phyloP scores from a whole-genome alignment of 2,329 filamentous ascomycete genomes.

The Nannizzia gypsea region DNA sequence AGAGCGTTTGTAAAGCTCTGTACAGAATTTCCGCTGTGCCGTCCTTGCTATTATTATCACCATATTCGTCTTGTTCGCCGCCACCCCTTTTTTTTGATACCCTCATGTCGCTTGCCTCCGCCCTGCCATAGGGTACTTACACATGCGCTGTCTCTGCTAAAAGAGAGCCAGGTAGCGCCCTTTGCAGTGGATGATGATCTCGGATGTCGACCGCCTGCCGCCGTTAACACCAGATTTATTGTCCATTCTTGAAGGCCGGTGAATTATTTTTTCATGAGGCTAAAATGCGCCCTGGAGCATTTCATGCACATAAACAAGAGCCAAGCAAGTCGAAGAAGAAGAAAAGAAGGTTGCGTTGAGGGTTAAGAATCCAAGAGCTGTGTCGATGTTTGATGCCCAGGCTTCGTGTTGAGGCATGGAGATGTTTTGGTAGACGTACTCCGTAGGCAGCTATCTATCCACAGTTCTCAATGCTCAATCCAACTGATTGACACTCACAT shows the following conservation, averaged over 20 bases:
- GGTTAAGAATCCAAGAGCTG: too few species aligned
- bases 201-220: not conserved
- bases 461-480: too few species aligned
- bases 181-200: not conserved
- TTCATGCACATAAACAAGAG: not conserved
- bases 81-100: not conserved
- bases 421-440: too few species aligned
- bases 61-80: too few species aligned
- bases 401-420: too few species aligned
- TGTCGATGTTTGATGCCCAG: too few species aligned
- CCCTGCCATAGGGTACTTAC: not conserved
- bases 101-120: not conserved
- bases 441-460: too few species aligned
- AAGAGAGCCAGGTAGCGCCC: not conserved
- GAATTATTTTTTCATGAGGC: not conserved
- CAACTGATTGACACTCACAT: too few species aligned
- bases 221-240: not conserved
- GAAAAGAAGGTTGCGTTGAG: too few species aligned
- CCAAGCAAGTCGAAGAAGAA: not conserved
- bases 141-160: not conserved
- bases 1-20: not conserved
- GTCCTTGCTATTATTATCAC: too few species aligned
- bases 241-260: too few species aligned
- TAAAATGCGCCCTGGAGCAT: not conserved
- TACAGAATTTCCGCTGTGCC: not conserved